phyloP scores from a whole-genome alignment of 2,329 filamentous ascomycete species.

The Aphanoascus verrucosus region DNA sequence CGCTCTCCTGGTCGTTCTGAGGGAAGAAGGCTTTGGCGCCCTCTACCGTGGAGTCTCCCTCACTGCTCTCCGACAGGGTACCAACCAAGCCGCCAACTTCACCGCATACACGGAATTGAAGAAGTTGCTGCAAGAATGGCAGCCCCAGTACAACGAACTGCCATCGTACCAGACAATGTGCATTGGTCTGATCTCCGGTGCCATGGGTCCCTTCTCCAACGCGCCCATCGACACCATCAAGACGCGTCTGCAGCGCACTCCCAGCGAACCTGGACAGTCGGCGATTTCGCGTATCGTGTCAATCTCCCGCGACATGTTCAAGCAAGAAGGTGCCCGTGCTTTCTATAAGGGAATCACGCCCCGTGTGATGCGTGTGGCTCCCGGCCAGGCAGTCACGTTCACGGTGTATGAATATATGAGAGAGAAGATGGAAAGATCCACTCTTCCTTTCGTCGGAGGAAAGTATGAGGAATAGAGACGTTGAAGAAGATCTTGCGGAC shows the following conservation, averaged over 20 bases:
- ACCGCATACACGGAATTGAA: slow-evolving; percentile 95
- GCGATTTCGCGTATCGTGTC: slow-evolving; percentile 65
- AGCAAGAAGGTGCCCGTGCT: slow-evolving; percentile 83
- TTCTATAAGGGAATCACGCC: slow-evolving; percentile 99
- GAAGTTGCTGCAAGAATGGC: slow-evolving; percentile 58
- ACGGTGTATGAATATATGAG: slow-evolving; percentile 68
- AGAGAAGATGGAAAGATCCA: slow-evolving; percentile 58
- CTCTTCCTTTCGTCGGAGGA: slow-evolving; percentile 48
- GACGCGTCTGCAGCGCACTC: slow-evolving; percentile 84
- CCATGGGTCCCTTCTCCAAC: slow-evolving; percentile 92
- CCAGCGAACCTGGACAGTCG: slow-evolving; percentile 67
- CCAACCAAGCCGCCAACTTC: slow-evolving; percentile 98
- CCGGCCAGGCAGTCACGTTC: slow-evolving; percentile 75
- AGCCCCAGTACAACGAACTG: slow-evolving; percentile 60
- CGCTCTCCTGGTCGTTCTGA: slow-evolving; percentile 73
- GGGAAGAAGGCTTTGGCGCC: slow-evolving; percentile 78
- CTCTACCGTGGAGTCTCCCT: slow-evolving; percentile 89
- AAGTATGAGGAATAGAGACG: slow-evolving; percentile 52
- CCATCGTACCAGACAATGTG: slow-evolving; percentile 83
- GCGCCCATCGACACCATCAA: slow-evolving; percentile 99
- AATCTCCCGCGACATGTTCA: slow-evolving; percentile 79
- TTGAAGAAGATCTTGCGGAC: not conserved
- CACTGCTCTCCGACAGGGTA: slow-evolving; percentile 86
- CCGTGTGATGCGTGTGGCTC: slow-evolving; percentile 91
- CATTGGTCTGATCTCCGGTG: slow-evolving; percentile 82